Conservation (phyloP, 2,329 filamentous ascomycete genomes). For the Nigrospora sphaerica region DNA sequence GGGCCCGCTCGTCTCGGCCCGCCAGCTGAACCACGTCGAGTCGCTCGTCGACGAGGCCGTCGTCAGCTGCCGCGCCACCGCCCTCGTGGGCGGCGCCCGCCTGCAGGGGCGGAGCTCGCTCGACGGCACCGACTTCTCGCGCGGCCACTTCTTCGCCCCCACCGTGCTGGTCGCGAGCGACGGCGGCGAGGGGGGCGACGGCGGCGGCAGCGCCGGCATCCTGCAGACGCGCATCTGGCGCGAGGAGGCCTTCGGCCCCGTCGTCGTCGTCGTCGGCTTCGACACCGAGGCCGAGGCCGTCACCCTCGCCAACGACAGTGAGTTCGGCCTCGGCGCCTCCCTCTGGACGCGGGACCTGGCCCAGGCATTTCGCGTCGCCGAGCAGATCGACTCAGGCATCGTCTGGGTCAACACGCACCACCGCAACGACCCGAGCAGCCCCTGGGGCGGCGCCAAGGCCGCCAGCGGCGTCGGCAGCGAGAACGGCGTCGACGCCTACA, state of each 20-base stretch:
- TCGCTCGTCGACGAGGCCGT: conserved; percentile 59
- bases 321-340: conserved; percentile 70
- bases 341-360: conserved; percentile 71
- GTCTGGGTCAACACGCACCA: conserved; percentile 58
- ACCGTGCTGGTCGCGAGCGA: conserved; percentile 56
- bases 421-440: conserved; percentile 63
- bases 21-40: conserved; percentile 61
- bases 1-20: conserved; percentile 55
- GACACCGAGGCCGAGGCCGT: conserved; percentile 66
- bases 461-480: conserved; percentile 65
- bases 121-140: conserved; percentile 43
- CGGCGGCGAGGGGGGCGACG: conserved; percentile 9
- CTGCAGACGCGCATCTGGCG: conserved; percentile 65
- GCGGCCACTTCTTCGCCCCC: conserved; percentile 71
- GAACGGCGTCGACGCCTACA: conserved; percentile 60
- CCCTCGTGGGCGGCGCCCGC: conserved; percentile 37
- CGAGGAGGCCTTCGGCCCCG: conserved; percentile 79
- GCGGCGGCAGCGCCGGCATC: conserved; percentile 50
- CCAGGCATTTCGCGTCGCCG: conserved; percentile 66
- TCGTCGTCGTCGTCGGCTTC: conserved; percentile 70
- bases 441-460: conserved; percentile 59
- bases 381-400: conserved; percentile 60
- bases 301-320: conserved; percentile 63
- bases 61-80: conserved; percentile 31
- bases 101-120: conserved; percentile 39